These are phyloP conservation scores for Salix suchowensis DNA, from an alignment of 345 rosid species.

Conservation along the genomic window DNA sequence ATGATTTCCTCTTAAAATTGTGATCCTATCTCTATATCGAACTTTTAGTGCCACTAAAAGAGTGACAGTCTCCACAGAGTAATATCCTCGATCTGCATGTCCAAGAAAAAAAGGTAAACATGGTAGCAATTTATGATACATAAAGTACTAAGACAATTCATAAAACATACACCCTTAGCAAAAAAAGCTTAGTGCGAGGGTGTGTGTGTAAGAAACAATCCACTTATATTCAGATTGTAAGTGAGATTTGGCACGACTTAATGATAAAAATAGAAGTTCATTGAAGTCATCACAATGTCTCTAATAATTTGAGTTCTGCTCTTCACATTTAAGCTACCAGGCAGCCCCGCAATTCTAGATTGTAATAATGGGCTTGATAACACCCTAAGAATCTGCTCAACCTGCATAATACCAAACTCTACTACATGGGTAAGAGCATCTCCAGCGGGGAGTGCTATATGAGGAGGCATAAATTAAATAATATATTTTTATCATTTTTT, in stretches of 20 bases:
- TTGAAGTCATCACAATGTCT: no score
- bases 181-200: neutral
- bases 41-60: slow-evolving; percentile 34
- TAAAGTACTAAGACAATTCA: neutral
- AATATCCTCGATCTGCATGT: slow-evolving; percentile 33
- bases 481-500: no score
- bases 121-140: neutral
- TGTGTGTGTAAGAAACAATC: neutral
- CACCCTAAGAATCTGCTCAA: no score
- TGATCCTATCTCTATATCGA: slow-evolving; percentile 36
- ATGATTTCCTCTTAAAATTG: slow-evolving; percentile 33
- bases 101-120: neutral
- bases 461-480: no score
- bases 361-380: neutral
- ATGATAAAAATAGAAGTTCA: no score
- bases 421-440: no score
- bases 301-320: no score
- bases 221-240: neutral
- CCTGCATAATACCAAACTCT: no score
- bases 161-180: neutral
- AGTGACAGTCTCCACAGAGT: slow-evolving; percentile 36
- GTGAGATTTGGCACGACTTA: neutral
- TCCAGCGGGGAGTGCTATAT: no score
- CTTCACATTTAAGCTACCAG: neutral
- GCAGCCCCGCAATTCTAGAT: neutral